Evolutionary conservation across 768 basidiomycete genomes (phyloP).

Genomic region (Hemileccinum rubropunctum): DNA sequence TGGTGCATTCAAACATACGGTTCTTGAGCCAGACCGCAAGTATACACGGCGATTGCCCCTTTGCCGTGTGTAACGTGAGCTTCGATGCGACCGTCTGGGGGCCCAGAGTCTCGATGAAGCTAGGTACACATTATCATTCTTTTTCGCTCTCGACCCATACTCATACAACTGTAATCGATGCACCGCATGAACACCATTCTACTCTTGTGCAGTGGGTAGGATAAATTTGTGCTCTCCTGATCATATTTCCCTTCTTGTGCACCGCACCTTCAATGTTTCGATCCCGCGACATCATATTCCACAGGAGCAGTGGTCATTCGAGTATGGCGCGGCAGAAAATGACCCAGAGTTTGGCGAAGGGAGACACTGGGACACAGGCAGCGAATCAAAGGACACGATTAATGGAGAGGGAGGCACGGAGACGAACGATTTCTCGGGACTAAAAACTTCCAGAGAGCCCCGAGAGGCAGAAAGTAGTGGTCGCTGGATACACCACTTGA

Average conservation of each 20-base stretch:
- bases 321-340: slow-evolving; percentile 79
- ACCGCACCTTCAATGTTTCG: slow-evolving; percentile 92
- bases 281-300: slow-evolving; percentile 93
- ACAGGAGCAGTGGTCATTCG: slow-evolving; percentile 75
- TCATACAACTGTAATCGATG: neutral
- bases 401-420: slow-evolving; percentile 6
- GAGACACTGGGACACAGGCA: slow-evolving; percentile 22
- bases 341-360: slow-evolving; percentile 65
- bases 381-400: slow-evolving; percentile 6
- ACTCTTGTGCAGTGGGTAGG: slow-evolving; percentile 60
- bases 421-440: slow-evolving; percentile 6
- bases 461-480: slow-evolving; percentile 53
- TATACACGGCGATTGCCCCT: slow-evolving; percentile 84
- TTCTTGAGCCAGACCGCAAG: slow-evolving; percentile 64
- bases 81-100: slow-evolving; percentile 92
- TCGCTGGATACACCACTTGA: slow-evolving; percentile 74
- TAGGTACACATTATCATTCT: slow-evolving; percentile 48
- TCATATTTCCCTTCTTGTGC: slow-evolving; percentile 85
- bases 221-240: slow-evolving; percentile 89
- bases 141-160: neutral
- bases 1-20: slow-evolving; percentile 76
- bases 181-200: neutral
- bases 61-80: slow-evolving; percentile 64
- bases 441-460: slow-evolving; percentile 12
- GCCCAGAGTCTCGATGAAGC: slow-evolving; percentile 75